Base-by-base conservation (phyloP, 768 basidiomycete species). In the Cystoderma amianthinum region DNA sequence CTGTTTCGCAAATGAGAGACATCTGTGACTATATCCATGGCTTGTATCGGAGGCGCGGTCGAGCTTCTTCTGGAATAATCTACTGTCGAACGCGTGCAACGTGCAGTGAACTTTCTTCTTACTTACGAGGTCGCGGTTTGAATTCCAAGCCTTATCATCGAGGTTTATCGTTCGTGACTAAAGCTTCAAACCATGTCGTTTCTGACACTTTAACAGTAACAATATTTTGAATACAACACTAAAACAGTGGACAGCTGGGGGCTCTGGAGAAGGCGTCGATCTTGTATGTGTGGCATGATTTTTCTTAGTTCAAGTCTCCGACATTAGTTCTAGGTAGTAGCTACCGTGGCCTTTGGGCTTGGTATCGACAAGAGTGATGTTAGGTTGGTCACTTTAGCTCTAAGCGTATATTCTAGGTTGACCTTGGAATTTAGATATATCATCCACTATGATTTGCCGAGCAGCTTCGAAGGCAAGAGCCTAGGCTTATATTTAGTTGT, bases 301-400 rank as follows among this genome's bases (percentile, higher is more conserved):
- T 35, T 10, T 24, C 38, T 15, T 7, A 32, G n/a, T 17, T 13
- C 16, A 39, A 16, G 30, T 38, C 33, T 15, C 3, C 10, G 3
- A 20, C 34, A 5, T 1, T 32, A 23, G 5, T n/a, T 40, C 5
- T 32, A 85, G 82, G 81, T 86, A 32, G 79, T 85, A 18, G 85
- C 85, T 7, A 87, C 86, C 0, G 76, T 91, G 38, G 88, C 88
- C 3, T 92, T 91, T 49, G 89, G 89, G 2, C 79, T 90, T 63
- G 88, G 88, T 1, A 90, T 92, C 34, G 87, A 92, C 55, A 91
- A 90, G 62, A 65, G 74, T 15, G 81, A 88, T 46, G 85, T 87
- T 39, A 71, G 84, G 78, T 79, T 36, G 9, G 9, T 15, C 34
- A 36, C 34, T 16, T 38, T 4, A 22, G 24, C 21, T 21, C 42